Evolutionary conservation across 2,329 filamentous ascomycete genomes (phyloP).

Genomic region (Rasamsonia emersonii): DNA sequence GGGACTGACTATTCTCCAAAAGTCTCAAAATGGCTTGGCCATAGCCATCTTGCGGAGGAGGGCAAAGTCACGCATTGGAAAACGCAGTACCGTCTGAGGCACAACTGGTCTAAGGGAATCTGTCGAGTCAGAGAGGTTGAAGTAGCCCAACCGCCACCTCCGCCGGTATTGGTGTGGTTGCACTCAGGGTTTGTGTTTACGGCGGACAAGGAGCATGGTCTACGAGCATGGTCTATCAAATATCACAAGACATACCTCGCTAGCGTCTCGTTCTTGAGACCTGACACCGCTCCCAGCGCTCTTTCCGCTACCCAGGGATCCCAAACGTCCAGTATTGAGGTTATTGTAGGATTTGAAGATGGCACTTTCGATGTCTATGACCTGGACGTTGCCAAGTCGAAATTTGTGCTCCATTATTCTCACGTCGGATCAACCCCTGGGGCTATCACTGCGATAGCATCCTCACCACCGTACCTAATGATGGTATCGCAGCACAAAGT

Average conservation of each 20-base stretch:
- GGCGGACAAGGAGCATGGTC: slow-evolving; percentile 58
- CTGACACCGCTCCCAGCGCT: slow-evolving; percentile 56
- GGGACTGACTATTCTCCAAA: slow-evolving; percentile 45
- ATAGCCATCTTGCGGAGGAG: slow-evolving; percentile 47
- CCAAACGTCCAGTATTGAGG: slow-evolving; percentile 42
- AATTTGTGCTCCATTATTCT: slow-evolving; percentile 46
- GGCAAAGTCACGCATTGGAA: slow-evolving; percentile 65
- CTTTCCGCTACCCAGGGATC: slow-evolving; percentile 36
- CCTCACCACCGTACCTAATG: slow-evolving; percentile 65
- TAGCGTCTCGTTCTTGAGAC: slow-evolving; percentile 36
- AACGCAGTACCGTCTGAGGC: slow-evolving; percentile 72
- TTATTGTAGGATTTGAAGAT: slow-evolving; percentile 62
- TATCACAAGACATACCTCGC: slow-evolving; percentile 52
- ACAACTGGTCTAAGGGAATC: slow-evolving; percentile 82
- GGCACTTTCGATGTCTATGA: slow-evolving; percentile 65
- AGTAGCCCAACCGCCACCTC: slow-evolving; percentile 46
- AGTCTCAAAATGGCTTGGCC: slow-evolving; percentile 53
- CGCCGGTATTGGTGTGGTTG: slow-evolving; percentile 65
- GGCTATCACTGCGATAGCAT: slow-evolving; percentile 61
- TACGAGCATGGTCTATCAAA: slow-evolving; percentile 71
- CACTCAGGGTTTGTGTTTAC: slow-evolving; percentile 70
- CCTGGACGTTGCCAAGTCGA: slow-evolving; percentile 40
- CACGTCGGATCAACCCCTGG: slow-evolving; percentile 57
- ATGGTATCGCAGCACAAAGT: slow-evolving; percentile 67
- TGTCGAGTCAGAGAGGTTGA: slow-evolving; percentile 73